phyloP scores from a whole-genome alignment of 1,284 basidiomycete genomes.

The Coniophora puteana region DNA sequence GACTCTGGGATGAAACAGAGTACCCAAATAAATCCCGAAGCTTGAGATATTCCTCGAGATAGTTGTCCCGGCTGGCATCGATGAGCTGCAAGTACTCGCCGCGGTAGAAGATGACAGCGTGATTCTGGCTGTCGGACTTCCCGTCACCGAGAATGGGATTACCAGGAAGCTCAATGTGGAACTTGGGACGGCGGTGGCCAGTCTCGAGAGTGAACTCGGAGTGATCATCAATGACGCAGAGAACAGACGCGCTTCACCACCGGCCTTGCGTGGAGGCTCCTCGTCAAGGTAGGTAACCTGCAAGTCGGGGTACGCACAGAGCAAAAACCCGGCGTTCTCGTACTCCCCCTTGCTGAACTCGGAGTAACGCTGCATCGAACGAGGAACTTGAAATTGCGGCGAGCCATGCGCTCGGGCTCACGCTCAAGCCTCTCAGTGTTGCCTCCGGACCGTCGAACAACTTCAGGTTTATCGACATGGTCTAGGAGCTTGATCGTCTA shows the following conservation, averaged over 20 bases:
- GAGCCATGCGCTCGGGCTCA: constrained; percentile 95
- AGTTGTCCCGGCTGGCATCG: constrained; percentile 99
- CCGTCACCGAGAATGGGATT: constrained; percentile 99
- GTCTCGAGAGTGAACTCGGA: constrained; percentile 92
- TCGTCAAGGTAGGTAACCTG: constrained; percentile 99
- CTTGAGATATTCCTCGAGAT: constrained; percentile 99
- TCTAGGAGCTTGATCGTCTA: constrained; percentile 99
- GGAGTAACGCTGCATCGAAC: constrained; percentile 99
- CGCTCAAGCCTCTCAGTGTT: constrained; percentile 98
- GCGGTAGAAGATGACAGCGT: constrained; percentile 98
- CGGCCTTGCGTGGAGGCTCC: constrained; percentile 90
- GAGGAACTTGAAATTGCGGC: constrained; percentile 98
- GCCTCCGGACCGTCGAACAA: constrained; percentile 95
- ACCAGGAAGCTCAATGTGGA: constrained; percentile 96
- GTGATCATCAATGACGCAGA: constrained; percentile 96
- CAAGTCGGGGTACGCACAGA: constrained; percentile 97
- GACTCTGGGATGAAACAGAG: constrained; percentile 80
- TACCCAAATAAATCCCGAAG: constrained; percentile 97
- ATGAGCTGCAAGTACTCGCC: constrained; percentile 99
- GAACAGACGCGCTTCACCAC: constrained; percentile 93
- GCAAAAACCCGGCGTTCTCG: constrained; percentile 97
- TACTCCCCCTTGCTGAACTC: constrained; percentile 99
- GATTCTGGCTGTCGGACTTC: constrained; percentile 99
- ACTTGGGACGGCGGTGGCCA: constrained; percentile 91
- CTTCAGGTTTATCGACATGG: constrained; percentile 98